Percentiles rank a stretch among this genome's conserved stretches.
Conservation (phyloP, 2,329 filamentous ascomycete genomes). For the Corinectria fuckeliana region DNA sequence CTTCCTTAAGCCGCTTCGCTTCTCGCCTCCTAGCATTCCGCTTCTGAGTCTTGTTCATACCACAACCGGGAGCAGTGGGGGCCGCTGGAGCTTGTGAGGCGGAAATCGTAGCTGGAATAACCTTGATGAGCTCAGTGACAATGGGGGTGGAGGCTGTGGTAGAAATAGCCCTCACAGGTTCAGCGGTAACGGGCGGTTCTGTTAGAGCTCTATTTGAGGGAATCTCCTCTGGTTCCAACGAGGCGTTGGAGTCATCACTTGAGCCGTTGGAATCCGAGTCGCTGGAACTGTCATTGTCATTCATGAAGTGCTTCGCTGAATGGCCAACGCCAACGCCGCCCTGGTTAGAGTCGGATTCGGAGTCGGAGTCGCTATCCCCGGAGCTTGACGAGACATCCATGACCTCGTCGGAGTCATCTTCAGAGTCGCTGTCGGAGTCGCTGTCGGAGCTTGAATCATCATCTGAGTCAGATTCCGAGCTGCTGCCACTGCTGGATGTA, state of each 20-base stretch:
- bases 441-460: slow-evolving; percentile 39
- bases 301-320: slow-evolving; percentile 20
- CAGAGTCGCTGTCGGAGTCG: slow-evolving; percentile 27
- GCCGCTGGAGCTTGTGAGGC: slow-evolving; percentile 7
- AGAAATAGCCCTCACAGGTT: background rate
- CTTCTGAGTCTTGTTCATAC: slow-evolving; percentile 54
- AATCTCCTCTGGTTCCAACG: slow-evolving; percentile 44
- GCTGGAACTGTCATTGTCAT: slow-evolving; percentile 27
- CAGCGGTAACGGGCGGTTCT: background rate
- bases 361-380: slow-evolving; percentile 22
- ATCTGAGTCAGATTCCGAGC: slow-evolving; percentile 40
- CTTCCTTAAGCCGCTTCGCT: slow-evolving; percentile 37
- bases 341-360: slow-evolving; percentile 8
- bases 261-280: slow-evolving; percentile 30
- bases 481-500: slow-evolving; percentile 26
- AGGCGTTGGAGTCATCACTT: slow-evolving; percentile 37
- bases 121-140: background rate
- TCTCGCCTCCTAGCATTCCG: slow-evolving; percentile 58
- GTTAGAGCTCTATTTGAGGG: slow-evolving; percentile 42
- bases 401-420: slow-evolving; percentile 4
- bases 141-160: background rate
- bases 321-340: slow-evolving; percentile 4
- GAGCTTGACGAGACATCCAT: background rate
- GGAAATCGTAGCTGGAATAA: background rate
- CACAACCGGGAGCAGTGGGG: slow-evolving; percentile 43